A percentile compares a stretch with the other conserved stretches of the same genome.
Conservation (phyloP, 495 filamentous ascomycete species). For the Cenococcum geophilum region DNA sequence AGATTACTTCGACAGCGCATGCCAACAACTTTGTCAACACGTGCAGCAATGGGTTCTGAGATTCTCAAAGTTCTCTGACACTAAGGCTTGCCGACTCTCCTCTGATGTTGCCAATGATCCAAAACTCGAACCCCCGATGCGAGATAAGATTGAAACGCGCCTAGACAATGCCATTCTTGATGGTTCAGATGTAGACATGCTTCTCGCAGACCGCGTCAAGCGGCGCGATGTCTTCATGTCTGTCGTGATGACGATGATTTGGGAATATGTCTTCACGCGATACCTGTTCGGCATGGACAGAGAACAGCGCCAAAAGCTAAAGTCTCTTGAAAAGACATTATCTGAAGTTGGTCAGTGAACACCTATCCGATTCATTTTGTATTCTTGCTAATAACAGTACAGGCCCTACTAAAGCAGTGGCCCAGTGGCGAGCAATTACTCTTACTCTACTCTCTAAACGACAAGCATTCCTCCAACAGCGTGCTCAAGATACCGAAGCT, state of each 20-base stretch:
- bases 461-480: slow-evolving; percentile 64
- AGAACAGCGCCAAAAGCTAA: slow-evolving; percentile 94
- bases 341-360: slow-evolving; percentile 61
- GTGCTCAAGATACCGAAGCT: slow-evolving; percentile 78
- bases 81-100: slow-evolving; percentile 71
- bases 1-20: slow-evolving; percentile 91
- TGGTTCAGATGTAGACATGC: slow-evolving; percentile 79
- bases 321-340: slow-evolving; percentile 85
- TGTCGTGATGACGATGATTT: slow-evolving; percentile 95
- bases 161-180: slow-evolving; percentile 92
- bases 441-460: slow-evolving; percentile 79
- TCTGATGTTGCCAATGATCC: slow-evolving; percentile 55
- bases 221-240: slow-evolving; percentile 94
- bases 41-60: slow-evolving; percentile 94
- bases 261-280: slow-evolving; percentile 94
- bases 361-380: neutral
- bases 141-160: slow-evolving; percentile 84
- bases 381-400: slow-evolving; percentile 7
- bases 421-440: slow-evolving; percentile 93
- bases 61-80: slow-evolving; percentile 94
- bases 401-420: slow-evolving; percentile 65
- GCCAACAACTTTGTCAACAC: slow-evolving; percentile 85
- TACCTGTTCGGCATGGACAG: slow-evolving; percentile 98
- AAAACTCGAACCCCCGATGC: slow-evolving; percentile 33
- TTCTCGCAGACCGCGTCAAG: slow-evolving; percentile 76